A percentile compares a stretch with the other conserved stretches of the same genome.
These are phyloP conservation scores for Neonectria coccinea DNA, from an alignment of 2,329 filamentous ascomycete genomes.

Conservation along the genomic window DNA sequence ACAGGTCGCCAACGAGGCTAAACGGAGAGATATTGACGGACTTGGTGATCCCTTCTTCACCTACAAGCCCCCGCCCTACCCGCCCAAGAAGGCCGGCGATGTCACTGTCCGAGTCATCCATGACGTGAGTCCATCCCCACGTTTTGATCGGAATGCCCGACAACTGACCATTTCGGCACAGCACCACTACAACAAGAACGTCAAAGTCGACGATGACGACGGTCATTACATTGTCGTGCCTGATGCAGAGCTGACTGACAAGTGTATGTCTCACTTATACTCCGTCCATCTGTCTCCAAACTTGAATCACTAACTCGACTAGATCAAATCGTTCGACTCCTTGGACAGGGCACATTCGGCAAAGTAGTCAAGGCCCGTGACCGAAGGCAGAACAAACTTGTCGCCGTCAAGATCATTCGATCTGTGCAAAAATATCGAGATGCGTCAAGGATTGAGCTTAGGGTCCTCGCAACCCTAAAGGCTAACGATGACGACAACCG, in stretches of 20 bases:
- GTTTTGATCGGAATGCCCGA: not conserved
- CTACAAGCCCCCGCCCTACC: slow-evolving; percentile 88
- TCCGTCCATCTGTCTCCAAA: not conserved
- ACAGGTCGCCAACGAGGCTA: slow-evolving; percentile 84
- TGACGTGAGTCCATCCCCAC: slow-evolving; percentile 65
- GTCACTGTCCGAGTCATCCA: slow-evolving; percentile 72
- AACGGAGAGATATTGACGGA: slow-evolving; percentile 78
- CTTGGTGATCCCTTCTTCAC: slow-evolving; percentile 78
- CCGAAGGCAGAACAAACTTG: slow-evolving; percentile 77
- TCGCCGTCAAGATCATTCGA: slow-evolving; percentile 97
- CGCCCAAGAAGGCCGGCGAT: slow-evolving; percentile 89
- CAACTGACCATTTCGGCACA: slow-evolving; percentile 32
- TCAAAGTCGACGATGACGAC: slow-evolving; percentile 94
- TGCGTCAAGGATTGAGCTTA: slow-evolving; percentile 92
- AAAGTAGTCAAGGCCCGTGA: slow-evolving; percentile 97
- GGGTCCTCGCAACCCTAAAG: slow-evolving; percentile 90
- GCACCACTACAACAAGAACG: slow-evolving; percentile 62
- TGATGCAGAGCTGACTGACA: slow-evolving; percentile 85
- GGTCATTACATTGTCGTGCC: slow-evolving; percentile 96
- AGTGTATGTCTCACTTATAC: slow-evolving; percentile 74
- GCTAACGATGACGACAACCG: slow-evolving; percentile 92
- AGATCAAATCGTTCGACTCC: slow-evolving; percentile 90
- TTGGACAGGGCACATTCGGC: slow-evolving; percentile 97
- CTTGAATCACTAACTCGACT: slow-evolving; percentile 36
- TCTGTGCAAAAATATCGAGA: slow-evolving; percentile 99